Base-by-base conservation (phyloP, 23 red algal species). In the Gracilaria vermiculophylla region DNA sequence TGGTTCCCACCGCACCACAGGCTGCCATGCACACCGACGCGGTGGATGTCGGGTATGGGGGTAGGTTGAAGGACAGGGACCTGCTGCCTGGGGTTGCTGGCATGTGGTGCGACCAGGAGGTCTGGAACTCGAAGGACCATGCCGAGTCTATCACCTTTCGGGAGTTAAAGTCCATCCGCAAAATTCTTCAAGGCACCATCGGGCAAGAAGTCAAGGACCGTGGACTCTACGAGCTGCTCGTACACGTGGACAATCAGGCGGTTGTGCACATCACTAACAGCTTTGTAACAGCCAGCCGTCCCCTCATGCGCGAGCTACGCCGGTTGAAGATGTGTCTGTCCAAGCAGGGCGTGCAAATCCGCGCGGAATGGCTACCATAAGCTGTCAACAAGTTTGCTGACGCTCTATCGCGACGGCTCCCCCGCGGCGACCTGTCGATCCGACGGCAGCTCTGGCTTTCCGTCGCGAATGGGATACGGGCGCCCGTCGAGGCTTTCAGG, bases 171-270 rank as follows among this genome's bases (percentile, higher is more conserved):
- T 62, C 80, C 17, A 48, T 83, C 0, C 80, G 80, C 3, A 1
- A 70, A 15, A 28, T 83, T 2, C 44, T 85, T 20, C 34, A 19
- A 23, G 44, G 81, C 64, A 31, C 8, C 8, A 41, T 85, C 2
- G 37, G 81, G 20, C 40, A 33, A 29, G 7, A 85, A 32, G 2
- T 85, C 14, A n/a, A 33, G 23, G 8, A 14, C 7, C 44, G 21
- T 4, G 9, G 20, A 37, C 47, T 44, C 5, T 17, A 35, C 24
- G 29, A 39, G 16, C 23, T 85, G 0, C 43, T 85, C 21, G 36
- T 56, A 50, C 81, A 73, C 40, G n/a, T 83, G 35, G 80, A 83
- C 80, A 83, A 83, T 40, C 80, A 83, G 40, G 57, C 53, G 0
- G 60, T 83, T 0, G 56, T 83, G 25, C 48, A 83, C 36, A 70